Conservation (phyloP, 2,329 filamentous ascomycete species). For the Parasarocladium wereldwijsianum region DNA sequence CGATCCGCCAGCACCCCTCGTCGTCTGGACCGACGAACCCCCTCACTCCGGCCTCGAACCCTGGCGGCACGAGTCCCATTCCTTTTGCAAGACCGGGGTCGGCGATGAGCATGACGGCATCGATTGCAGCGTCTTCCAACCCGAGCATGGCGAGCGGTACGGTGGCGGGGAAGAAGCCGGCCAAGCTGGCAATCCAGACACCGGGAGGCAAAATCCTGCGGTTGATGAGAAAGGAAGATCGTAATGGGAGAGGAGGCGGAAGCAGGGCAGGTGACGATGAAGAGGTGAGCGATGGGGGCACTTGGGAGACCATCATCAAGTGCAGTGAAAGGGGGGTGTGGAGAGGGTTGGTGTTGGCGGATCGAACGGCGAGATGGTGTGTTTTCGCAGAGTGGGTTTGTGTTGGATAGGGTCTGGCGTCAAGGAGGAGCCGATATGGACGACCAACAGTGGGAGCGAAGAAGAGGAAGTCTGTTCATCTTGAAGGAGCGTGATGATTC, state of each 20-base stretch:
- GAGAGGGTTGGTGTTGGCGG: conserved; percentile 69
- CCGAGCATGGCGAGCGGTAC: conserved; percentile 38
- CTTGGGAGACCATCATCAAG: conserved; percentile 86
- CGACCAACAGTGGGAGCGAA: too few relatives aligned
- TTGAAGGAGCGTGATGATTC: too few relatives aligned
- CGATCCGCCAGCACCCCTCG: conserved; percentile 77
- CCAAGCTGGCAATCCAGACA: conserved; percentile 88
- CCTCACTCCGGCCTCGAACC: conserved; percentile 31
- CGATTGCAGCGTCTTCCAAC: conserved; percentile 35
- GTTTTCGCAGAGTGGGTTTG: conserved; percentile 84
- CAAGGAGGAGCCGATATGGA: too few relatives aligned
- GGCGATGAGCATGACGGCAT: conserved; percentile 49
- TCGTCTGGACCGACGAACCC: conserved; percentile 28
- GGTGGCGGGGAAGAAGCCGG: conserved; percentile 61
- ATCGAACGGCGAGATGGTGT: conserved; percentile 75
- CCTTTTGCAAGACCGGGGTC: conserved; percentile 47
- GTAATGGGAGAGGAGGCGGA: conserved; percentile 35
- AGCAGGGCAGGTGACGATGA: conserved; percentile 31
- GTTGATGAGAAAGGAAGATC: conserved; percentile 67
- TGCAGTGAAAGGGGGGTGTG: conserved; percentile 70
- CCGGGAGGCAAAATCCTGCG: conserved; percentile 89
- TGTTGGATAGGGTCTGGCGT: conserved; percentile 21
- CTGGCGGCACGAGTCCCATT: conserved; percentile 37
- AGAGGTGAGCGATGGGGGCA: conserved; percentile 52
- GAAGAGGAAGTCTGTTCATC: too few relatives aligned